Evolutionary conservation across 129 eudicot genomes (phyloP), one percentile per base, ranked within the genome.

Genomic region (Artemisia argyi): DNA sequence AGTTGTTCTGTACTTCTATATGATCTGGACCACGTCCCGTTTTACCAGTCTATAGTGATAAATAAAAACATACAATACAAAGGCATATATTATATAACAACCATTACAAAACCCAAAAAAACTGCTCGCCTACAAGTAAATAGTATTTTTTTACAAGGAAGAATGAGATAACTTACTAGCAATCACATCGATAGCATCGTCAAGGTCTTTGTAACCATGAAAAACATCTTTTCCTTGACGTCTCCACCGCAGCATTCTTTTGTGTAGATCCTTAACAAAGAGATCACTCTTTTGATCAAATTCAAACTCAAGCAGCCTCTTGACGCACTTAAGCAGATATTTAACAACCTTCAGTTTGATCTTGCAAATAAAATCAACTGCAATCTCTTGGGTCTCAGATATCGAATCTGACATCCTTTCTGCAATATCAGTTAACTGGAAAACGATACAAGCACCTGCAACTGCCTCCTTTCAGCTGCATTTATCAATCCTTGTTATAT

Each of bases 391-490:
- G 51, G 79, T 79, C 39, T 83, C 86, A 22, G 8, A 80, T 52
- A 85, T 20, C 3, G 97, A 71, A 78, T 60, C 71, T 13, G 92
- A 75, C 66, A 91, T 74, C 50, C 71, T 82, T 75, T 91, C 89
- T 52, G 74, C 78, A 13, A 73, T 59, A 78, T 91, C 90, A 22
- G 89, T 83, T 58, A 83, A 42, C 28, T 73, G 57, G 73, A 91
- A 91, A 79, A 84, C 92, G 58, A 71, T 42, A 60, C 87, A 55
- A n/a, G 86, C 87, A 50, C 97, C 88, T 65, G 73, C 85, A 82
- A 85, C 76, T 24, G 79, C 82, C 54, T 91, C 91, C 61, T 79
- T 75, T 76, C 15, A 51, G 39, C 78, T 78, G 35, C 48, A 78
- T 17, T 64, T 72, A 62, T 78, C 81, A 58, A 61, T 61, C 77